Conservation (phyloP, 2,329 filamentous ascomycete species). For the Juglanconis oblonga region DNA sequence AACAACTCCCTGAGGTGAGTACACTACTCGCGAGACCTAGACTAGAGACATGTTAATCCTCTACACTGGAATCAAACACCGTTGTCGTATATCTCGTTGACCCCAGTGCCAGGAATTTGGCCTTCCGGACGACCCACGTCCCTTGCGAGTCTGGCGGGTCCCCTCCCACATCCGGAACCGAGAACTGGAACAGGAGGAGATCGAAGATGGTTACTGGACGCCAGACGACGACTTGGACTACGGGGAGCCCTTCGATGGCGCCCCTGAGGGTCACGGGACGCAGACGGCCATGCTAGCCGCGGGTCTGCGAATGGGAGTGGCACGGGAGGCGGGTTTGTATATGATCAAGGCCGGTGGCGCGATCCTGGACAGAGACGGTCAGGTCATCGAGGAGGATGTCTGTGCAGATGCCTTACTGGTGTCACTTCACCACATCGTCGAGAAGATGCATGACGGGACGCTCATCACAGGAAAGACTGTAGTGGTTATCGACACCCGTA, state of each 20-base stretch:
- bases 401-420: not conserved
- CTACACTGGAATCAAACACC: not conserved
- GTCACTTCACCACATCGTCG: slow-evolving; percentile 2
- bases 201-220: not conserved
- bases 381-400: slow-evolving; percentile 3
- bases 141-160: not conserved
- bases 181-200: not conserved
- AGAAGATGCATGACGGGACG: not conserved
- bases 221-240: not conserved
- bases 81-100: not conserved
- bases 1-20: slow-evolving; percentile 10
- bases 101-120: not conserved
- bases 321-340: slow-evolving; percentile 2
- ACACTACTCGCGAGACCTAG: too few species aligned
- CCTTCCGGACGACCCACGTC: not conserved
- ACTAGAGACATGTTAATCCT: not conserved
- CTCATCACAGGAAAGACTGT: slow-evolving; percentile 4
- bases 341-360: slow-evolving; percentile 13
- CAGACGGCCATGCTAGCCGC: slow-evolving; percentile 4
- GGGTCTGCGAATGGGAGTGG: not conserved
- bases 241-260: slow-evolving; percentile 4
- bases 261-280: slow-evolving; percentile 9
- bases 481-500: slow-evolving; percentile 7
- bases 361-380: not conserved
- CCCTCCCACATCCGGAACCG: not conserved